Evolutionary conservation across 116 monocot genomes (phyloP), one percentile per base, ranked within the genome.

Genomic region (Papilionanthe hybrid): DNA sequence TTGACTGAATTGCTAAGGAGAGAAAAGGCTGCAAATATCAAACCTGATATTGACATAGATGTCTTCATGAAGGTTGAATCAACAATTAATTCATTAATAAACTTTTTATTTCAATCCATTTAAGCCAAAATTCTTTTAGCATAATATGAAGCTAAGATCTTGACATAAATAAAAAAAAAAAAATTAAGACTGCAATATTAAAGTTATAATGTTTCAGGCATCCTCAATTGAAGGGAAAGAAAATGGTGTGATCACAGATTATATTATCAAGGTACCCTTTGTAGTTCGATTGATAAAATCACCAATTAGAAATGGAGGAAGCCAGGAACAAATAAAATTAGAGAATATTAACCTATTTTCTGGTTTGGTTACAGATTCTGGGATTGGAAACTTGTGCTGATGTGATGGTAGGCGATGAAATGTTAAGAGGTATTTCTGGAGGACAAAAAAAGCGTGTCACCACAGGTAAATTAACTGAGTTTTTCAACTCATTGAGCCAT

Each of bases 401-500:
- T 63, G 89, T 80, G 56, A 65, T 93, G 85, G 91, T 93, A 8
- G 93, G 93, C 67, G 82, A 93, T 83, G 80, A 88, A 68, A 90
- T 93, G 93, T 0, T 82, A 27, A 83, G 93, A 76, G 93, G 93
- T 5, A 86, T 93, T 32, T 93, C 93, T 13, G 91, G 93, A 9
- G 93, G 93, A 1, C 91, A 93, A 78, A 90, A 63, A 78, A 93
- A 93, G 78, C 86, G 93, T 75, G 89, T 90, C 13, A 93, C 93
- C 7, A 90, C 87, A 82, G 93, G 93, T 93, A 80, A 15, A 75
- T 49, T 49, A 11, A 49, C 49, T 49, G 9, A 49, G 49, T 49
- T 49, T 49, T 13, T 15, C 42, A 53, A 18, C 12, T 49, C 42
- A 42, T 74, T 19, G 4, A 43, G 41, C 25, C 29, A 68, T 29